Evolutionary conservation across 2,329 filamentous ascomycete genomes (phyloP).

Genomic region (Aspergillus pseudoterreus): DNA sequence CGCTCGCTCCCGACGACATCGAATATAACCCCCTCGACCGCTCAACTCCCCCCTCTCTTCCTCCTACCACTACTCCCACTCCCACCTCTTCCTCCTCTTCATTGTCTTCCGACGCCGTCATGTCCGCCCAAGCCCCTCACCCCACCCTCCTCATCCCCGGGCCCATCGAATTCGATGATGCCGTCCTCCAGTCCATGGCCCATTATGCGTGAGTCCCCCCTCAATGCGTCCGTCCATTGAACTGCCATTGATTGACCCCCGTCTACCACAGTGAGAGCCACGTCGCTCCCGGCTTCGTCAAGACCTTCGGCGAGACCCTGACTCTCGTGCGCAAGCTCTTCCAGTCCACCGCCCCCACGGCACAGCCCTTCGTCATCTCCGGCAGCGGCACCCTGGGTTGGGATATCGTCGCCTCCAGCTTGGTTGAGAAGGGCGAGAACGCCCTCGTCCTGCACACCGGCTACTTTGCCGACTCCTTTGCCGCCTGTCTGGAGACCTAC

Average conservation of each 20-base stretch:
- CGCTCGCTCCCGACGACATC: conserved; percentile 50
- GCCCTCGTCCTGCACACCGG: conserved; percentile 91
- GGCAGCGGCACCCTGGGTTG: conserved; percentile 95
- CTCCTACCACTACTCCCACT: conserved; percentile 7
- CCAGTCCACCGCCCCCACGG: conserved; percentile 75
- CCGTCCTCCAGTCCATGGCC: conserved; percentile 88
- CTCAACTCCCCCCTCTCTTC: conserved; percentile 21
- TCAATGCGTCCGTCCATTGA: conserved; percentile 1
- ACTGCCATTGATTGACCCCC: conserved; percentile 2
- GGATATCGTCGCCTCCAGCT: conserved; percentile 93
- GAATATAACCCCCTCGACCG: conserved; percentile 46
- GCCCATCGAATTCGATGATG: conserved; percentile 98
- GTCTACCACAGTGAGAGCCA: conserved; percentile 73
- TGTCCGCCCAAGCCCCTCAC: conserved; percentile 59
- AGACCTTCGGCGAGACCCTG: conserved; percentile 84
- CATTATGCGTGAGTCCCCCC: conserved; percentile 60
- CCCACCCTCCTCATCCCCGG: conserved; percentile 88
- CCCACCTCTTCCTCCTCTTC: conserved; percentile 3
- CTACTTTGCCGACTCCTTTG: conserved; percentile 95
- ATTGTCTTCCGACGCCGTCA: conserved; percentile 34
- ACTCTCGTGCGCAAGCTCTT: conserved; percentile 88
- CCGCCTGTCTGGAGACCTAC: conserved; percentile 86
- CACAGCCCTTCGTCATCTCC: conserved; percentile 89
- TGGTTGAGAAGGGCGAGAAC: conserved; percentile 84
- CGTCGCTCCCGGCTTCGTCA: conserved; percentile 83